phyloP scores from a whole-genome alignment of 2,329 filamentous ascomycete species.

The Bertia moriformis region DNA sequence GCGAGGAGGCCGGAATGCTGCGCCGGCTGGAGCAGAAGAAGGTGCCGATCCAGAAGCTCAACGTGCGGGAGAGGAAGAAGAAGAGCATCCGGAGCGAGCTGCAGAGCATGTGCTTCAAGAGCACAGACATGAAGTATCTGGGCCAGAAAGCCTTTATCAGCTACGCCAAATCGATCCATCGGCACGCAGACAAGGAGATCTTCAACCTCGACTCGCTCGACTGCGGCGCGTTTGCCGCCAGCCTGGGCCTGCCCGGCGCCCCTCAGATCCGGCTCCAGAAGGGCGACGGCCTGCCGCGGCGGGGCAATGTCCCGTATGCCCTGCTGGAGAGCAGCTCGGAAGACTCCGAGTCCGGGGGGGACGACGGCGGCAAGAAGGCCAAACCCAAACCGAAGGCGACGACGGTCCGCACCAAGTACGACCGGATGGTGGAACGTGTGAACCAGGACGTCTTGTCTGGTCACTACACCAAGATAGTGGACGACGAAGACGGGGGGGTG shows the following conservation, averaged over 20 bases:
- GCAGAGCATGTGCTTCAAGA: slow-evolving; percentile 91
- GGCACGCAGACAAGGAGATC: slow-evolving; percentile 82
- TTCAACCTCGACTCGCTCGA: slow-evolving; percentile 76
- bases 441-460: slow-evolving; percentile 93
- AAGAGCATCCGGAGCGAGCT: slow-evolving; percentile 70
- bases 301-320: slow-evolving; percentile 72
- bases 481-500: slow-evolving; percentile 33
- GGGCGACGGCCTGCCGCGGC: slow-evolving; percentile 70
- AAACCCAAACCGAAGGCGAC: too few relatives aligned
- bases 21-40: slow-evolving; percentile 75
- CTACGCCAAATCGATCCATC: slow-evolving; percentile 70
- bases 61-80: slow-evolving; percentile 79
- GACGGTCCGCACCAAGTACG: slow-evolving; percentile 84
- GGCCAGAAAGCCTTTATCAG: slow-evolving; percentile 92
- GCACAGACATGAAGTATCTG: slow-evolving; percentile 82
- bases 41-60: slow-evolving; percentile 74
- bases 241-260: slow-evolving; percentile 75
- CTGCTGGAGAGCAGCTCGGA: slow-evolving; percentile 49
- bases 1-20: slow-evolving; percentile 83
- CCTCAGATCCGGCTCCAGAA: slow-evolving; percentile 89
- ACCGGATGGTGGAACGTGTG: slow-evolving; percentile 91
- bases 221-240: slow-evolving; percentile 71
- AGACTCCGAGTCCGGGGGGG: slow-evolving; percentile 30
- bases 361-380: slow-evolving; percentile 35
- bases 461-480: slow-evolving; percentile 79